Evolutionary conservation across 1,284 basidiomycete species (phyloP).

Genomic region (Meripilus lineatus): DNA sequence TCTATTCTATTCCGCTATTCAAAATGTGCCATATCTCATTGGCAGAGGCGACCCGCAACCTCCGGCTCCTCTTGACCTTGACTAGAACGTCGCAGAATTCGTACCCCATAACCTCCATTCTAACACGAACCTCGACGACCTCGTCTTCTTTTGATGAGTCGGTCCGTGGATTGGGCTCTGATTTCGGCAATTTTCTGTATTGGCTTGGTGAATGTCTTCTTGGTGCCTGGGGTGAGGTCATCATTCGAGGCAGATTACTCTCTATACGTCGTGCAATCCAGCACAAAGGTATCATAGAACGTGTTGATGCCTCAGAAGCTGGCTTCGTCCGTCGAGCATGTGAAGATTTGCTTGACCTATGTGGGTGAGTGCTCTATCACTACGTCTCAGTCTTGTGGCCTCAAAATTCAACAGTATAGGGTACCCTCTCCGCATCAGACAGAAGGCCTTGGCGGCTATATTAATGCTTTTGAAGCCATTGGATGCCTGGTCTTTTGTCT

Average conservation of each 20-base stretch:
- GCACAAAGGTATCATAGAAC: background rate
- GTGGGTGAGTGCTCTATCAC: constrained; percentile 6
- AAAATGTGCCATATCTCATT: no score
- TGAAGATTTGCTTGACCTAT: constrained; percentile 12
- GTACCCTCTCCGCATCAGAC: constrained; percentile 4
- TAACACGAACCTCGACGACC: no score
- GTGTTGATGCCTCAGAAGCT: background rate
- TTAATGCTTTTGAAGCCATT: constrained; percentile 7
- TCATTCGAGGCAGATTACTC: constrained; percentile 6
- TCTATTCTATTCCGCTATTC: no score
- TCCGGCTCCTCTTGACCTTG: no score
- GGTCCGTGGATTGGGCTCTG: constrained; percentile 9
- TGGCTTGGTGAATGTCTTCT: constrained; percentile 12
- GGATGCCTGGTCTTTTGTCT: constrained; percentile 12
- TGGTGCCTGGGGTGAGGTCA: constrained; percentile 7
- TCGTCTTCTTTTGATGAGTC: constrained; percentile 7
- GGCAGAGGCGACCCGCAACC: no score
- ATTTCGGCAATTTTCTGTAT: constrained; percentile 9
- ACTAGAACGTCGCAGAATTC: no score
- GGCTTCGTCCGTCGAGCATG: constrained; percentile 1
- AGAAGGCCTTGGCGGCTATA: constrained; percentile 5
- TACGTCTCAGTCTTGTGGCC: background rate
- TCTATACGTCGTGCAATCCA: constrained; percentile 5
- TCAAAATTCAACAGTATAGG: background rate
- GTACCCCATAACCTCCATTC: no score